Evolutionary conservation across 257 asterid species (phyloP).

Genomic region (Echites panduratus): DNA sequence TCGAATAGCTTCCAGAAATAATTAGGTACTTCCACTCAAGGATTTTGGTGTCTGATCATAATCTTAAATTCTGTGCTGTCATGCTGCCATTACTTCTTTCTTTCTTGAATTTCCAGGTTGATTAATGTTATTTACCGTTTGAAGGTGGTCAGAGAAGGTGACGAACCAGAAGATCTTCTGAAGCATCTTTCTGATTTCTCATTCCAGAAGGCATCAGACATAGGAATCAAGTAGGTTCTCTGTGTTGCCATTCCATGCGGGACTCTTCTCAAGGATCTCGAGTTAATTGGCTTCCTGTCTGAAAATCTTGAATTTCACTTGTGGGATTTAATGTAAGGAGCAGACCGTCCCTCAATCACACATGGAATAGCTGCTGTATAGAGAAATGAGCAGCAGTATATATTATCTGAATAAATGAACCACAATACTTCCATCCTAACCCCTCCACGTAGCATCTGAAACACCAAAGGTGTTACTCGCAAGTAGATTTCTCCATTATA

Average conservation of each 20-base stretch:
- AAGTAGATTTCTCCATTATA: neutral
- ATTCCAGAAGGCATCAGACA: slow-evolving; percentile 29
- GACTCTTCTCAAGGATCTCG: slow-evolving; percentile 1
- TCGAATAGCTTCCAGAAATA: neutral
- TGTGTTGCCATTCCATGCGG: neutral
- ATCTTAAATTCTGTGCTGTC: neutral
- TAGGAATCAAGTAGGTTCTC: slow-evolving; percentile 22
- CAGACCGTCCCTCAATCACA: slow-evolving; percentile 17
- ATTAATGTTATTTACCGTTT: neutral
- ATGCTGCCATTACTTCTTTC: neutral
- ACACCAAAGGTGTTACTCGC: slow-evolving; percentile 19
- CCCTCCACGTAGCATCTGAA: slow-evolving; percentile 3
- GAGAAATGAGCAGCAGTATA: slow-evolving; percentile 18
- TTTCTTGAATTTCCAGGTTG: neutral
- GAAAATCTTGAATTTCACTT: slow-evolving; percentile 32
- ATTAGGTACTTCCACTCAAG: neutral
- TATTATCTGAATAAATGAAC: slow-evolving; percentile 5
- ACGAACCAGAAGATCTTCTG: slow-evolving; percentile 45
- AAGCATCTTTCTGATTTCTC: slow-evolving; percentile 33
- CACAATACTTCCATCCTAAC: neutral
- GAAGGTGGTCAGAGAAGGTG: slow-evolving; percentile 51
- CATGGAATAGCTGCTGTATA: slow-evolving; percentile 22
- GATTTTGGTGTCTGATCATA: neutral
- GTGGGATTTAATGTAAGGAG: slow-evolving; percentile 33
- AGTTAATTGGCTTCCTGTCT: slow-evolving; percentile 38